phyloP scores from a whole-genome alignment of 352 stramenopile genomes.

The Phytophthora sp. region DNA sequence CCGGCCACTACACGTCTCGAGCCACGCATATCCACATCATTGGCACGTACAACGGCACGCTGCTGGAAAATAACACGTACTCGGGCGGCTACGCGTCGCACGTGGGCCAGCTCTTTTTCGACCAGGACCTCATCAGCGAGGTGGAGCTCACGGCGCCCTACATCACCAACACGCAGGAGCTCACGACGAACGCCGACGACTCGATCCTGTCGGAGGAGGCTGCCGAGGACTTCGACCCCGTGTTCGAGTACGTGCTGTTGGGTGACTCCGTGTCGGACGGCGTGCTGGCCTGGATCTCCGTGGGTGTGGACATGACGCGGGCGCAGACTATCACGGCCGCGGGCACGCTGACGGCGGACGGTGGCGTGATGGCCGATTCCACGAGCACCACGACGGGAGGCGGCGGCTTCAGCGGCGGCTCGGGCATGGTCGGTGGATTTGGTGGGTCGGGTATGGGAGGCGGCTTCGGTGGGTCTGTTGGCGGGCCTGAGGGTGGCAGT shows the following conservation, averaged over 20 bases:
- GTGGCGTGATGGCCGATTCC: conserved; percentile 18
- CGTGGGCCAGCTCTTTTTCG: conserved; percentile 26
- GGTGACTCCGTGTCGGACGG: conserved; percentile 35
- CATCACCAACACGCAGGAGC: conserved; percentile 33
- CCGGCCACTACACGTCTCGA: conserved; percentile 26
- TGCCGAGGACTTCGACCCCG: conserved; percentile 32
- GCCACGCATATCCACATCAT: conserved; percentile 30
- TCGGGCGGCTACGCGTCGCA: conserved; percentile 18
- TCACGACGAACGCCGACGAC: conserved; percentile 35
- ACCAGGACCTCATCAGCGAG: conserved; percentile 30
- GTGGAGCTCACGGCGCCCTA: conserved; percentile 21
- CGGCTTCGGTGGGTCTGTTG: conserved; percentile 12
- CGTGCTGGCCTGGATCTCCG: conserved; percentile 42
- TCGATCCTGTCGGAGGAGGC: conserved; percentile 32
- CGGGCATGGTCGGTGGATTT: conserved; percentile 14
- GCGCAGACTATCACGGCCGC: conserved; percentile 22
- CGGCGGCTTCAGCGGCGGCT: conserved; percentile 2
- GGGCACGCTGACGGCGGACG: conserved; percentile 14
- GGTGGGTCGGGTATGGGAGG: conserved; percentile 12
- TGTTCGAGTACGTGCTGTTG: conserved; percentile 43
- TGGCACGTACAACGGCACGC: conserved; percentile 27
- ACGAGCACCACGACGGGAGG: conserved; percentile 3
- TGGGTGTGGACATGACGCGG: conserved; percentile 36
- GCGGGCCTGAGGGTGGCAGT: neutral
- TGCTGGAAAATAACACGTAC: conserved; percentile 32